Base-by-base conservation (phyloP, 2,329 filamentous ascomycete genomes). In the Ploettnerulaceae sp. region DNA sequence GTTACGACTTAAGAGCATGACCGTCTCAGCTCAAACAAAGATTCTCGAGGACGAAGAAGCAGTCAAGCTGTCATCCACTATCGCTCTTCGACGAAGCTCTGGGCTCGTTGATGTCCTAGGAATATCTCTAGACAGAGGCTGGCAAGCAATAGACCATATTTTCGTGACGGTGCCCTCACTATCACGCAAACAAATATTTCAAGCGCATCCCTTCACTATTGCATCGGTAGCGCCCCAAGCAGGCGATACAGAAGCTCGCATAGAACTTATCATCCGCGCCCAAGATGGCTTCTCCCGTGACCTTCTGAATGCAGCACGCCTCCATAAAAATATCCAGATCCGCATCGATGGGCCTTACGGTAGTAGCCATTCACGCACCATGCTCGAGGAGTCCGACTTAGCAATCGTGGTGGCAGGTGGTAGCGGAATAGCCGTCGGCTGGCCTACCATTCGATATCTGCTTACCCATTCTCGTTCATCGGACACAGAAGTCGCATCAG, bases 131-230 rank as follows among this genome's bases (percentile, higher is more conserved):
- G 59, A 55, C 4, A 51, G 69, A 38, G 79, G 79, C 31, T 84
- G 81, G 80, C 59, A 68, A 15, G 73, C 80, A 2, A 77, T 77
- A 12, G 77, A 82, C 56, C 81, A 84, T 60, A 70, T 82, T 38
- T 84, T 84, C 62, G 60, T 84, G 47, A 76, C 75, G 1, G 65
- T 84, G 1, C 79, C 80, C 0, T 66, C 65, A 0, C 68, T 84
- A 5, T 73, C 73, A 2, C 62, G 64, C 3, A 72, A 68, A 44
- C 73, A 82, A 56, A 58, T 66, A 2, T 59, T 82, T 1, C 81
- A 84, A 63, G 71, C 79, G 0, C 81, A 85, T 57, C 81, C 81
- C 0, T 84, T 84, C 62, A 84, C 79, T 7, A 82, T 85, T 45
- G 75, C 79, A 12, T 83, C 80, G 2, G 71, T 73, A 0, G 77